These are phyloP conservation scores for Turnera subulata DNA, from an alignment of 345 rosid genomes.

Conservation along the genomic window DNA sequence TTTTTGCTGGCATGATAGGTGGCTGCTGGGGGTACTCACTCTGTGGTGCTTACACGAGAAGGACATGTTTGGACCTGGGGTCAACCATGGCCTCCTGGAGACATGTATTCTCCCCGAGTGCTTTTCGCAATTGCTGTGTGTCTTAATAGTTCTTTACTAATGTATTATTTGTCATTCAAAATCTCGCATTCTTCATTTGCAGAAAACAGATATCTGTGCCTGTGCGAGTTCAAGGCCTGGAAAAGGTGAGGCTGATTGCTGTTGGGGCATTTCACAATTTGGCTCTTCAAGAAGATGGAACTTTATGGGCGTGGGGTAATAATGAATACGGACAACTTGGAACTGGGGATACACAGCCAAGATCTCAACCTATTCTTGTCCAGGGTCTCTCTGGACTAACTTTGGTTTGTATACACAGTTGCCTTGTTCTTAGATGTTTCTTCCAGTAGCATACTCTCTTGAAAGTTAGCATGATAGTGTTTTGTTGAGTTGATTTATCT, in stretches of 20 bases:
- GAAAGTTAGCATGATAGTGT: too few relatives aligned
- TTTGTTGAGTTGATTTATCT: too few relatives aligned
- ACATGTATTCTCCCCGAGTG: slow-evolving; percentile 50
- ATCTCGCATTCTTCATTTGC: slow-evolving; percentile 13
- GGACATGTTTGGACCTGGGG: slow-evolving; percentile 99
- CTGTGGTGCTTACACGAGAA: slow-evolving; percentile 88
- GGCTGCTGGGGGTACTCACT: slow-evolving; percentile 99
- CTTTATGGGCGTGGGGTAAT: slow-evolving; percentile 98
- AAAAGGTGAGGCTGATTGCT: slow-evolving; percentile 73
- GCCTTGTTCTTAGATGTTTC: too few relatives aligned
- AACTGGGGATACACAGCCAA: slow-evolving; percentile 98
- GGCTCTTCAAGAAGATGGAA: slow-evolving; percentile 92
- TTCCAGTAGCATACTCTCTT: too few relatives aligned
- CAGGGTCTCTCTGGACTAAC: slow-evolving; percentile 78
- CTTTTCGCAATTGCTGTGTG: too few relatives aligned
- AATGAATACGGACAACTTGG: slow-evolving; percentile 99
- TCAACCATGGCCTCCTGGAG: slow-evolving; percentile 99
- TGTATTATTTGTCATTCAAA: not conserved
- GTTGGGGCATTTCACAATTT: slow-evolving; percentile 99
- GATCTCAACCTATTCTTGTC: slow-evolving; percentile 90
- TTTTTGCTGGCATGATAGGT: slow-evolving; percentile 47
- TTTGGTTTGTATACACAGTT: slow-evolving; percentile 49
- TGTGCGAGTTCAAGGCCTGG: slow-evolving; percentile 97
- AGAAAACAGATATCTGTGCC: slow-evolving; percentile 98
- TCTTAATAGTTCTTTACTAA: too few relatives aligned